Evolutionary conservation across 805 yeast species (phyloP), one percentile per base, ranked within the genome.

Genomic region (Suhomyces faveliae): DNA sequence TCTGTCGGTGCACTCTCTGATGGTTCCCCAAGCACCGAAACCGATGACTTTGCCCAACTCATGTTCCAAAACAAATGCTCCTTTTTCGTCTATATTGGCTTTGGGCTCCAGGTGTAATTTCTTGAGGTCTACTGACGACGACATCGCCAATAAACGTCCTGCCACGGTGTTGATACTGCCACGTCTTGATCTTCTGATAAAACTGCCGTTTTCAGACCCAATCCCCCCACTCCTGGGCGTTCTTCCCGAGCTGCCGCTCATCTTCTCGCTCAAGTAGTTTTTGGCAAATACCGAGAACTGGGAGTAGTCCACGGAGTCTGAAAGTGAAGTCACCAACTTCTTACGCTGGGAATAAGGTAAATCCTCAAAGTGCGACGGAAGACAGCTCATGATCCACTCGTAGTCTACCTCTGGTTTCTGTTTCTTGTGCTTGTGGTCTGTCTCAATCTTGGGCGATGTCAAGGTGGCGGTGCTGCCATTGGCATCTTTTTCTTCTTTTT

Each of bases 1-100:
- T n/a, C 55, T 51, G 13, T 63, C 63, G 7, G 59, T 63, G 52
- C 92, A 87, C 61, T 87, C 92, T 49, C 96, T 71, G 9, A 90
- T 85, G 23, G 84, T 77, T 9, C 96, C 96, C 86, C 94, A 91
- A 0, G 96, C 95, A 11, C 97, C 97, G 61, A 80, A 81, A 1
- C 96, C 96, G 51, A 89, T 84, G 9, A 85, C 77, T 55, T 81
- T 82, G 1, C 95, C 96, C 24, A 90, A 61, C 25, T 67, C 75
- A 54, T 81, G 81, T 12, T 80, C 83, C 68, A 85, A 54, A 1
- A 89, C 80, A 20, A 76, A 62, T 11, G 87, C 84, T 0, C 95
- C 96, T 50, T 78, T 80, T 48, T 85, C 89, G 56, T 83, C 87
- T 6, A 72, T 70, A 54, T 77, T 73, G 22, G 48, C 46, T 51